phyloP scores from a whole-genome alignment of 768 basidiomycete species.

The Macrocybe gigantea region DNA sequence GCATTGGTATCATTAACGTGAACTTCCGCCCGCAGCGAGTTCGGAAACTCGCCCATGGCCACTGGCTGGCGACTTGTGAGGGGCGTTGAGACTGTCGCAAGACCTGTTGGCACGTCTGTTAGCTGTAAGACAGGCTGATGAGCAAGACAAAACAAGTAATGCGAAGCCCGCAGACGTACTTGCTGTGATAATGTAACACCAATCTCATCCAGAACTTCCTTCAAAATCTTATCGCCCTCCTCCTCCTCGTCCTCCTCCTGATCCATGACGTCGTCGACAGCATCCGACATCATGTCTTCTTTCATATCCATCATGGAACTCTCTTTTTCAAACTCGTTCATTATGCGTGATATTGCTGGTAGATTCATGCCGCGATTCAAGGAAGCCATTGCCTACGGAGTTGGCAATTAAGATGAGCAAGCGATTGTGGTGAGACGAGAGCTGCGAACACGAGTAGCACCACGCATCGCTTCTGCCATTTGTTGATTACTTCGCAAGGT shows the following conservation, averaged over 20 bases:
- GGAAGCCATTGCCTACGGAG: conserved; percentile 83
- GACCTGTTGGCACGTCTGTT: conserved; percentile 73
- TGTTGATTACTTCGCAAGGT: conserved; percentile 95
- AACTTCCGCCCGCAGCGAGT: conserved; percentile 29
- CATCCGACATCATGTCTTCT: conserved; percentile 99
- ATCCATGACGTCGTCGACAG: conserved; percentile 87
- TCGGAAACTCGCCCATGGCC: conserved; percentile 66
- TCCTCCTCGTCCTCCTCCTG: conserved; percentile 96
- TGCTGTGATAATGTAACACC: conserved; percentile 88
- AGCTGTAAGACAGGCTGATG: conserved; percentile 43
- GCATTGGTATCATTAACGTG: conserved; percentile 21
- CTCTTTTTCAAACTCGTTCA: conserved; percentile 98
- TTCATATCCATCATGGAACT: conserved; percentile 99
- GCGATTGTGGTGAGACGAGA: conserved; percentile 1
- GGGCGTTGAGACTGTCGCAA: conserved; percentile 54
- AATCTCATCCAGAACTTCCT: conserved; percentile 95
- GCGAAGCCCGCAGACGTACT: conserved; percentile 27
- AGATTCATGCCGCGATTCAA: conserved; percentile 98
- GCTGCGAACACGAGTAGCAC: conserved; percentile 83
- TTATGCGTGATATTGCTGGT: conserved; percentile 90
- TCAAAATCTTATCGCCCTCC: conserved; percentile 92
- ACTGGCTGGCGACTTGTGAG: conserved; percentile 71
- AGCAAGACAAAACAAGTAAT: conserved; percentile 1
- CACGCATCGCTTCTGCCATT: conserved; percentile 99
- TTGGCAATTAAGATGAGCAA: conserved; percentile 5